phyloP scores from a whole-genome alignment of 2,329 filamentous ascomycete genomes.

The Colletotrichum lupini region DNA sequence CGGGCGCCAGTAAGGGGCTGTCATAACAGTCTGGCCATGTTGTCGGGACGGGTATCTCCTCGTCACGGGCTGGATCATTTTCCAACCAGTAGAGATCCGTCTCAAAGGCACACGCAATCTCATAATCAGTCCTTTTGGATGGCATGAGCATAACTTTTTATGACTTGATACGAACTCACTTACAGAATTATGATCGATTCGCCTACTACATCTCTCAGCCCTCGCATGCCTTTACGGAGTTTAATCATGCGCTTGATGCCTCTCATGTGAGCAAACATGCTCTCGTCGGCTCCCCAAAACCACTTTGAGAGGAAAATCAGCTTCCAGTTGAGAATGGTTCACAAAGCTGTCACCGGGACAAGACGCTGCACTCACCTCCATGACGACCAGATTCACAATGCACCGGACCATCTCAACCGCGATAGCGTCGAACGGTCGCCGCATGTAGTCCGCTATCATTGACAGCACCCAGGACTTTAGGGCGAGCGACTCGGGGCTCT shows the following conservation, averaged over 20 bases:
- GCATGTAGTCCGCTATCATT: slow-evolving; percentile 42
- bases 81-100: slow-evolving; percentile 41
- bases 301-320: slow-evolving; percentile 18
- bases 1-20: slow-evolving; percentile 40
- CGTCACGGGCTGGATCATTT: slow-evolving; percentile 25
- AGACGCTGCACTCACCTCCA: slow-evolving; percentile 39
- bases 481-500: slow-evolving; percentile 41
- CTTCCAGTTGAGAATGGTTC: neutral
- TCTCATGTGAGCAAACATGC: slow-evolving; percentile 44
- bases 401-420: slow-evolving; percentile 42
- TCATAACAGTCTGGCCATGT: slow-evolving; percentile 39
- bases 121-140: slow-evolving; percentile 41
- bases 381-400: slow-evolving; percentile 44
- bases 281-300: slow-evolving; percentile 42
- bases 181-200: slow-evolving; percentile 36
- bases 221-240: slow-evolving; percentile 40
- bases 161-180: neutral
- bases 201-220: slow-evolving; percentile 41
- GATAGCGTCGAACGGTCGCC: slow-evolving; percentile 35
- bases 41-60: slow-evolving; percentile 27
- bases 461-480: slow-evolving; percentile 41
- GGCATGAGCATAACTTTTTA: too few relatives aligned
- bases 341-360: neutral
- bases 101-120: slow-evolving; percentile 45
- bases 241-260: slow-evolving; percentile 45